These are phyloP conservation scores for Serendipita sp. DNA, from an alignment of 768 basidiomycete species.

Conservation along the genomic window DNA sequence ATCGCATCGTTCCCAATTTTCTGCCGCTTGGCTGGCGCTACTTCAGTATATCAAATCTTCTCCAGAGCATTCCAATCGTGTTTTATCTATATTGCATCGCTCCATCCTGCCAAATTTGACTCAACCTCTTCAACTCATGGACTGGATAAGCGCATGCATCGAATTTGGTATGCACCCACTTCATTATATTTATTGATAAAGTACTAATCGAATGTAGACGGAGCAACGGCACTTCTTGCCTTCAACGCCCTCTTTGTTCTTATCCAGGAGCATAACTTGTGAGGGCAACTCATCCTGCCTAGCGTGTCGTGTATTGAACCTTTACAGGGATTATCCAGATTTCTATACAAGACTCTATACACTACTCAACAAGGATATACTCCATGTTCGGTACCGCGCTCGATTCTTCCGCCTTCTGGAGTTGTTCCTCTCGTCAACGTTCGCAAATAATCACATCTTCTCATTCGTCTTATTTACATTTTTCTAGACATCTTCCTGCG, in stretches of 20 bases:
- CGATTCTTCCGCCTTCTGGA: slow-evolving; percentile 90
- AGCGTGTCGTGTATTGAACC: slow-evolving; percentile 5
- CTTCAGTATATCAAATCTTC: slow-evolving; percentile 40
- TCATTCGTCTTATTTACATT: neutral
- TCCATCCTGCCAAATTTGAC: slow-evolving; percentile 75
- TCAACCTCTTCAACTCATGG: slow-evolving; percentile 66
- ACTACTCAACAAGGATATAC: slow-evolving; percentile 71
- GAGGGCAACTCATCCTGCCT: slow-evolving; percentile 21
- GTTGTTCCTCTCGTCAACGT: slow-evolving; percentile 86
- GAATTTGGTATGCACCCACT: slow-evolving; percentile 45
- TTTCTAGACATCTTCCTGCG: slow-evolving; percentile 63
- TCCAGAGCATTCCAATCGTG: slow-evolving; percentile 22
- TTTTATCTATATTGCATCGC: slow-evolving; percentile 65
- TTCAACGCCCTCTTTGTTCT: slow-evolving; percentile 83
- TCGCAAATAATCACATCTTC: slow-evolving; percentile 19
- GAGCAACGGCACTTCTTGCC: slow-evolving; percentile 70
- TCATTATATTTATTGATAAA: neutral
- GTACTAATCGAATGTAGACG: slow-evolving; percentile 33
- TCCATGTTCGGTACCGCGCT: slow-evolving; percentile 85
- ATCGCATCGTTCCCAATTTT: slow-evolving; percentile 70
- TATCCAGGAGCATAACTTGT: slow-evolving; percentile 90
- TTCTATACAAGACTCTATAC: slow-evolving; percentile 89
- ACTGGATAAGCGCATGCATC: slow-evolving; percentile 76
- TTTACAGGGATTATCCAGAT: slow-evolving; percentile 73
- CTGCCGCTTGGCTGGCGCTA: slow-evolving; percentile 61